Evolutionary conservation across 2,329 filamentous ascomycete species (phyloP).

Genomic region (Penicillium italicum): DNA sequence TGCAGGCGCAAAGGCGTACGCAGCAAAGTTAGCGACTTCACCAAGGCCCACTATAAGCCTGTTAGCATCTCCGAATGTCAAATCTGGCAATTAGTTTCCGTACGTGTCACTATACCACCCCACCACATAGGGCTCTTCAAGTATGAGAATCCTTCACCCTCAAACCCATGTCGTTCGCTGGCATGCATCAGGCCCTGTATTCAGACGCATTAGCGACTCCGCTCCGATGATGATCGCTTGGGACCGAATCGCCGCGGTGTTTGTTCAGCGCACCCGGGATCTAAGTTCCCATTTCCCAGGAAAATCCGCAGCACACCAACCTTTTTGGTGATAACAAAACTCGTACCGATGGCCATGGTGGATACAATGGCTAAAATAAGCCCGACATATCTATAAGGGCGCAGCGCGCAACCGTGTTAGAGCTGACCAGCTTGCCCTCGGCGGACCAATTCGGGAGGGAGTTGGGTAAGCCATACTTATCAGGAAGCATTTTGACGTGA

Average conservation of each 20-base stretch:
- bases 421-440: constrained; percentile 14
- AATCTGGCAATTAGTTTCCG: constrained; percentile 33
- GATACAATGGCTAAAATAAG: constrained; percentile 46
- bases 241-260: background rate
- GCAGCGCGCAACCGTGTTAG: constrained; percentile 21
- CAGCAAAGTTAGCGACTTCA: constrained; percentile 95
- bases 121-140: constrained; percentile 95
- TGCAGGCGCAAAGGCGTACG: constrained; percentile 97
- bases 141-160: constrained; percentile 94
- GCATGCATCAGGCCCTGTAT: constrained; percentile 80
- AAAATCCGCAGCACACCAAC: constrained; percentile 47
- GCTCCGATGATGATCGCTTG: background rate
- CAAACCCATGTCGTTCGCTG: constrained; percentile 87
- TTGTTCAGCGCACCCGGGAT: background rate
- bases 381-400: constrained; percentile 43
- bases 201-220: constrained; percentile 17
- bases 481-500: constrained; percentile 39
- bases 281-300: background rate
- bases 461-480: constrained; percentile 36
- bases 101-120: constrained; percentile 87
- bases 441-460: background rate
- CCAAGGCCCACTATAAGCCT: constrained; percentile 71
- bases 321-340: constrained; percentile 99
- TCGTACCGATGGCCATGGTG: constrained; percentile 59
- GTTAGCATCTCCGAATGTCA: constrained; percentile 20